phyloP scores from a whole-genome alignment of 2,329 filamentous ascomycete genomes.

The Fusarium abutilonis region DNA sequence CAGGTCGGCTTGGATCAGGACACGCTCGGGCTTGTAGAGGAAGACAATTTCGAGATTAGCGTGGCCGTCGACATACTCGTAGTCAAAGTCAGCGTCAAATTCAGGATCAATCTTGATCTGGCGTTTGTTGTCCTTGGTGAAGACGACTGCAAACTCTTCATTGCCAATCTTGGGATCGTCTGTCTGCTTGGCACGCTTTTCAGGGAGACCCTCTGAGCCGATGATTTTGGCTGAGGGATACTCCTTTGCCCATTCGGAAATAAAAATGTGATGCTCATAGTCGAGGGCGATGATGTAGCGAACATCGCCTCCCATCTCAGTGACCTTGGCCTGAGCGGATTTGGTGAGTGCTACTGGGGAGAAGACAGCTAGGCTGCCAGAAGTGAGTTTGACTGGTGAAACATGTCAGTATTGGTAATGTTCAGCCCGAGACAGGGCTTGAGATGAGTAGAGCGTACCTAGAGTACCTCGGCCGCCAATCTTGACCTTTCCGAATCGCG shows the following conservation, averaged over 20 bases:
- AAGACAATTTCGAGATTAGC: conserved; percentile 90
- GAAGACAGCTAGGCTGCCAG: conserved; percentile 85
- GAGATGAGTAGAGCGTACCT: conserved; percentile 60
- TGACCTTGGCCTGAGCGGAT: conserved; percentile 71
- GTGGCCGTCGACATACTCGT: conserved; percentile 83
- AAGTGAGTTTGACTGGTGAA: conserved; percentile 75
- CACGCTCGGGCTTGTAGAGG: conserved; percentile 78
- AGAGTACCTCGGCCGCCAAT: conserved; percentile 89
- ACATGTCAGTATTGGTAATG: conserved; percentile 1
- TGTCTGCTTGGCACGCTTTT: conserved; percentile 75
- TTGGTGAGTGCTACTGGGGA: conserved; percentile 88
- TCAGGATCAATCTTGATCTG: conserved; percentile 71
- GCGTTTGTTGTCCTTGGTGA: conserved; percentile 65
- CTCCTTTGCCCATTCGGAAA: conserved; percentile 82
- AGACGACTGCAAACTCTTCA: conserved; percentile 73
- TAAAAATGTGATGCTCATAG: conserved; percentile 93
- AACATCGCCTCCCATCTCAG: conserved; percentile 73
- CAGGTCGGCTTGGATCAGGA: conserved; percentile 88
- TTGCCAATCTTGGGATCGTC: conserved; percentile 57
- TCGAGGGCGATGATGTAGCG: conserved; percentile 89
- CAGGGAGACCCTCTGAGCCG: conserved; percentile 82
- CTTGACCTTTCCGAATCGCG: conserved; percentile 80
- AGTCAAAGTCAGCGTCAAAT: conserved; percentile 87
- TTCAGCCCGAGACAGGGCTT: background rate
- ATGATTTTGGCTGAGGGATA: conserved; percentile 84